Percentiles rank a stretch among this genome's conserved stretches.
phyloP scores from a whole-genome alignment of 2,329 filamentous ascomycete genomes.

The Trichoderma citrinoviride region DNA sequence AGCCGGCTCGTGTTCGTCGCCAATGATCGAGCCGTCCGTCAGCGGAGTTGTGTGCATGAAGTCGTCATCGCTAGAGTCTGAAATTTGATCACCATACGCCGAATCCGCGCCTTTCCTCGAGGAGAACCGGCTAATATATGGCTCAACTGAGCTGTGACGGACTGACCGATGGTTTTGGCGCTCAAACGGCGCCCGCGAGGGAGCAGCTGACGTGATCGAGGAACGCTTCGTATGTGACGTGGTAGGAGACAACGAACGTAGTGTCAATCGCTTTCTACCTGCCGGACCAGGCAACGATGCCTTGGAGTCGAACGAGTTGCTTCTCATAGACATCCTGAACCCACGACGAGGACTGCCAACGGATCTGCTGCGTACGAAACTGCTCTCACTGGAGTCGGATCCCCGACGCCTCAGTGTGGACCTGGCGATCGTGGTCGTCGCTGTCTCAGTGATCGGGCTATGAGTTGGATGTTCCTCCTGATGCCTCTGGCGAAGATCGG shows the following conservation, averaged over 20 bases:
- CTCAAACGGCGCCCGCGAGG: slow-evolving; percentile 21
- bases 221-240: slow-evolving; percentile 51
- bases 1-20: slow-evolving; percentile 25
- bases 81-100: slow-evolving; percentile 63
- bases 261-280: slow-evolving; percentile 61
- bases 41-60: slow-evolving; percentile 20
- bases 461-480: slow-evolving; percentile 31
- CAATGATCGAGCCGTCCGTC: slow-evolving; percentile 20
- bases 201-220: slow-evolving; percentile 40
- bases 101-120: slow-evolving; percentile 40
- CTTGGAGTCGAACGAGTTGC: slow-evolving; percentile 27
- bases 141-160: slow-evolving; percentile 42
- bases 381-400: slow-evolving; percentile 73
- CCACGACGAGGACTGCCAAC: slow-evolving; percentile 48
- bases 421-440: slow-evolving; percentile 23
- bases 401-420: slow-evolving; percentile 49
- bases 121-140: slow-evolving; percentile 37
- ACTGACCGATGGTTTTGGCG: slow-evolving; percentile 47
- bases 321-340: slow-evolving; percentile 74
- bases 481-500: slow-evolving; percentile 24
- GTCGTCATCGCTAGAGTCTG: slow-evolving; percentile 65
- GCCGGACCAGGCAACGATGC: slow-evolving; percentile 32
- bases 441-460: slow-evolving; percentile 24
- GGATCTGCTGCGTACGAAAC: slow-evolving; percentile 67
- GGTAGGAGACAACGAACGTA: slow-evolving; percentile 68